These are phyloP conservation scores for Cytospora leucostoma DNA, from an alignment of 2,329 filamentous ascomycete genomes.

Conservation along the genomic window DNA sequence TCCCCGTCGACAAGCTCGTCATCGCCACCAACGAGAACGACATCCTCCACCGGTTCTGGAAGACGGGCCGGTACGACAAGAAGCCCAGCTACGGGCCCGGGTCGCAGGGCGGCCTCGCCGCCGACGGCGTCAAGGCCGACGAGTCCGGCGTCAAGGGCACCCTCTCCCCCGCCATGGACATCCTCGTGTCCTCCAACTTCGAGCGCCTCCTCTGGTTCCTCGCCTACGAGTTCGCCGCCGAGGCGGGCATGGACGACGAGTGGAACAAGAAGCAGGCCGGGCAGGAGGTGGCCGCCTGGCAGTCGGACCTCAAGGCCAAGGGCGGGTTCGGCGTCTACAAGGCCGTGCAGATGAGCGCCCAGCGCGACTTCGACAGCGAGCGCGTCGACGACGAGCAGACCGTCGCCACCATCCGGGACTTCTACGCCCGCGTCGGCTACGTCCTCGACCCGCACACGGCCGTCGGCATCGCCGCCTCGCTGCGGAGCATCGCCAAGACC, in stretches of 20 bases:
- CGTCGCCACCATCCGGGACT: conserved; percentile 62
- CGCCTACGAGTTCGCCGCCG: conserved; percentile 68
- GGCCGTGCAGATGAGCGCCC: conserved; percentile 70
- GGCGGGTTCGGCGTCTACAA: conserved; percentile 81
- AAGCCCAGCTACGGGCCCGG: conserved; percentile 60
- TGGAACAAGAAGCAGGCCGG: conserved; percentile 71
- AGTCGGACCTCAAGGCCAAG: conserved; percentile 74
- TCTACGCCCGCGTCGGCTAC: conserved; percentile 60
- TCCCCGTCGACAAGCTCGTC: conserved; percentile 84
- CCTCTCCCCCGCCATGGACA: conserved; percentile 94
- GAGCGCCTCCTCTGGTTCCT: conserved; percentile 95
- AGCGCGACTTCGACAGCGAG: conserved; percentile 79
- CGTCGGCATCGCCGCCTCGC: conserved; percentile 77
- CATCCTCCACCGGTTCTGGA: conserved; percentile 94
- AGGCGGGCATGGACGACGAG: conserved; percentile 61
- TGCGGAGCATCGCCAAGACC: conserved; percentile 64
- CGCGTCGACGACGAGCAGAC: conserved; percentile 68
- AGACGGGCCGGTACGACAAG: conserved; percentile 87
- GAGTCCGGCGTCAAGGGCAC: conserved; percentile 85
- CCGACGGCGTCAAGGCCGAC: conserved; percentile 64
- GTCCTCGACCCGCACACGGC: conserved; percentile 92
- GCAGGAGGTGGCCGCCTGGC: conserved; percentile 76
- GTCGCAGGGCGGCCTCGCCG: conserved; percentile 64
- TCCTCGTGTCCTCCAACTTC: conserved; percentile 94
- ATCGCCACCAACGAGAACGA: conserved; percentile 98